A percentile compares a stretch with the other conserved stretches of the same genome.
phyloP scores from a whole-genome alignment of 257 asterid species.

The Gardenia jasminoides region DNA sequence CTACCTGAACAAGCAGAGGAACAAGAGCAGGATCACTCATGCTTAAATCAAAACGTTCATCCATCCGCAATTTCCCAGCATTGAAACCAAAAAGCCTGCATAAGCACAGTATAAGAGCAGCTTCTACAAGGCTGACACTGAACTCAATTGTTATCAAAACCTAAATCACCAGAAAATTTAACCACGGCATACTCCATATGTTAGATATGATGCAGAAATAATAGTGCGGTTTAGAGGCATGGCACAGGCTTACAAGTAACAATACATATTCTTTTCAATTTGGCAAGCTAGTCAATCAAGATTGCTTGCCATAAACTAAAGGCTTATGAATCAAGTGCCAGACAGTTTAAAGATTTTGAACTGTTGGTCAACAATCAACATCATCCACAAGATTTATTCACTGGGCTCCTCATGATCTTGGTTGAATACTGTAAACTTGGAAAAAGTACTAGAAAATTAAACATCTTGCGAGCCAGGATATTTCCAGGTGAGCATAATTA shows the following conservation, averaged over 20 bases:
- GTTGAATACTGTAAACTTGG: not conserved
- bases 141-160: constrained; percentile 3
- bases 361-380: not conserved
- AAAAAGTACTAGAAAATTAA: not conserved
- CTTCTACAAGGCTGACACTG: constrained; percentile 8
- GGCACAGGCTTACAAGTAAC: constrained; percentile 1
- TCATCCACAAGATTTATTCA: not conserved
- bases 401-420: not conserved
- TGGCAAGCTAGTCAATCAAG: not conserved
- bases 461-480: not conserved
- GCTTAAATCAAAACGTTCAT: constrained; percentile 87
- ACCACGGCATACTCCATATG: not conserved
- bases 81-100: constrained; percentile 86
- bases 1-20: constrained; percentile 93
- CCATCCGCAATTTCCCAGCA: constrained; percentile 82
- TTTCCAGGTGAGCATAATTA: not conserved
- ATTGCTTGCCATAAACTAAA: not conserved
- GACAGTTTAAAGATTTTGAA: too few relatives aligned
- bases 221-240: not conserved
- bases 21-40: constrained; percentile 98
- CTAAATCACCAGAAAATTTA: not conserved
- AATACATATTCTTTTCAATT: not conserved
- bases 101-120: constrained; percentile 15
- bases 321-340: too few relatives aligned
- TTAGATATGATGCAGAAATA: not conserved